Evolutionary conservation across 2,329 filamentous ascomycete genomes (phyloP).

Genomic region (Fusarium equiseti): DNA sequence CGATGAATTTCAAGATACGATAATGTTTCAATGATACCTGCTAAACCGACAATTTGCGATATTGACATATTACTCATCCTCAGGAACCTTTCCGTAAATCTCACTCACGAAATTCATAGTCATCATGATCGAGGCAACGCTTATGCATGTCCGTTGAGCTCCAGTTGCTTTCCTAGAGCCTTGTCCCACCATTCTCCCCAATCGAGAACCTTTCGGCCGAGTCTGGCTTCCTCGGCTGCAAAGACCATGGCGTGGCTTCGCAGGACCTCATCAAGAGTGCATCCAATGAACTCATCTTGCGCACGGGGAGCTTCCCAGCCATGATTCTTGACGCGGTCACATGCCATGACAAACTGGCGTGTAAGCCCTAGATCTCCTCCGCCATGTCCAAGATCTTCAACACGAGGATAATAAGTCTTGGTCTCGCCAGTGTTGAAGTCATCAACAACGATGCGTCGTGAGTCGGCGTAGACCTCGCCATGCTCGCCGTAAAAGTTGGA

Average conservation of each 20-base stretch:
- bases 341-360: conserved; percentile 84
- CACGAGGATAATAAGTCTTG: conserved; percentile 48
- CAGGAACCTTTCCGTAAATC: background rate
- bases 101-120: background rate
- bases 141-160: background rate
- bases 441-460: conserved; percentile 78
- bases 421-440: conserved; percentile 60
- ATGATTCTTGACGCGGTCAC: conserved; percentile 81
- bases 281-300: conserved; percentile 82
- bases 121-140: background rate
- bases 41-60: background rate
- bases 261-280: conserved; percentile 87
- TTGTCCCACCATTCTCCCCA: conserved; percentile 81
- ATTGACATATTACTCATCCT: background rate
- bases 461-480: conserved; percentile 90
- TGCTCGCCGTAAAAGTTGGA: conserved; percentile 87
- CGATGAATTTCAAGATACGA: conserved; percentile 20
- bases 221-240: conserved; percentile 88
- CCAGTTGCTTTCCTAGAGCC: conserved; percentile 46
- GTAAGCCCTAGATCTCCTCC: conserved; percentile 70
- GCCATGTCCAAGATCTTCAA: conserved; percentile 56
- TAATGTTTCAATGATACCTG: conserved; percentile 13
- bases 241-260: conserved; percentile 93
- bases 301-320: conserved; percentile 75
- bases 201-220: conserved; percentile 75